Conservation (phyloP, 768 basidiomycete species). For the Mrakia gelida region DNA sequence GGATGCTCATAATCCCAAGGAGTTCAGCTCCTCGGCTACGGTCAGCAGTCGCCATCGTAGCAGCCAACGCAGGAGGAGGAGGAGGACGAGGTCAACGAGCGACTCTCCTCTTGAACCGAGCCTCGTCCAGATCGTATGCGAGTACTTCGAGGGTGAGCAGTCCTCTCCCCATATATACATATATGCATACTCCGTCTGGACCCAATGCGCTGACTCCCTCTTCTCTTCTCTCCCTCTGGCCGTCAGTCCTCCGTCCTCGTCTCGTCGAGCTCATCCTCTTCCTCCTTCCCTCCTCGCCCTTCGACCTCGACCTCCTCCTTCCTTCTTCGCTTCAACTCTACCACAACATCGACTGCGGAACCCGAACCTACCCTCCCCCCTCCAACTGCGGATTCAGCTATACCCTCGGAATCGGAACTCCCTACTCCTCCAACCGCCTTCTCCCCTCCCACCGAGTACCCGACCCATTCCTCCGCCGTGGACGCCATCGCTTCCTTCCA, state of each 20-base stretch:
- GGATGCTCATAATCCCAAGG: not conserved
- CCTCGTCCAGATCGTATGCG: too few species aligned
- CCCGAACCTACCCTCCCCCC: not conserved
- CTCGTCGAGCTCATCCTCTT: not conserved
- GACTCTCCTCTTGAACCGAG: too few species aligned
- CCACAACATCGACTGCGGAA: not conserved
- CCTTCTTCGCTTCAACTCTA: not conserved
- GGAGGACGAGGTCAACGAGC: not conserved
- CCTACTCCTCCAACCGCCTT: not conserved
- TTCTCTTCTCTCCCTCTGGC: too few species aligned
- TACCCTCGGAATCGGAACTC: not conserved
- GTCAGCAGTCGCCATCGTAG: not conserved
- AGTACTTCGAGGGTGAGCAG: too few species aligned
- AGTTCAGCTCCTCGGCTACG: conserved; percentile 9
- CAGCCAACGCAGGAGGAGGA: not conserved
- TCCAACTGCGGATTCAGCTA: not conserved
- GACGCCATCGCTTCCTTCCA: not conserved
- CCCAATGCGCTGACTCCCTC: too few species aligned
- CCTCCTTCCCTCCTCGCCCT: not conserved
- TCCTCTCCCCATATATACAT: too few species aligned
- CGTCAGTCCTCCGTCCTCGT: not conserved
- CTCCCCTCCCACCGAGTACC: not conserved
- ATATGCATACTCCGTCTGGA: too few species aligned
- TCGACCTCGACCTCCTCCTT: not conserved
- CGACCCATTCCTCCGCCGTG: not conserved